Evolutionary conservation across 495 filamentous ascomycete species (phyloP).

Genomic region (Articulospora tetracladia): DNA sequence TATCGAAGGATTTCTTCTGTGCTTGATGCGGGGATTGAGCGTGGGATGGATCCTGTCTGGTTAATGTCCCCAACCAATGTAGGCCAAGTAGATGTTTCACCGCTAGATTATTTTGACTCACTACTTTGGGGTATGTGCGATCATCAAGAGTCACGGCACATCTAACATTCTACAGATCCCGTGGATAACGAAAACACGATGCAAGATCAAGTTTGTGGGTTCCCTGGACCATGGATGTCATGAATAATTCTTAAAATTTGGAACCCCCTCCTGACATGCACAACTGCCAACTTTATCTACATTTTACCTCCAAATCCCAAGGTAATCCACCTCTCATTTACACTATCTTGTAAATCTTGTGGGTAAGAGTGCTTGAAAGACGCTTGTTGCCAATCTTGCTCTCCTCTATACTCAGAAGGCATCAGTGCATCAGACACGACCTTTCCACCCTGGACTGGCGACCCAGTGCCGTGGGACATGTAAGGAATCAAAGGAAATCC

Average conservation of each 20-base stretch:
- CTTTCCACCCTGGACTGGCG: constrained; percentile 31
- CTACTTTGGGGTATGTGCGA: neutral
- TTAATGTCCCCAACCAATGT: neutral
- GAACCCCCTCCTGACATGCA: too few species aligned
- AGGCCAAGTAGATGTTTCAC: neutral
- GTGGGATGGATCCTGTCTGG: neutral
- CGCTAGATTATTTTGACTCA: neutral
- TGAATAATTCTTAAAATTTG: too few species aligned
- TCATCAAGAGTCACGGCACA: constrained; percentile 21
- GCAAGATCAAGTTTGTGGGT: too few species aligned
- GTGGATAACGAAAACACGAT: too few species aligned
- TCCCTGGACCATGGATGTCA: too few species aligned
- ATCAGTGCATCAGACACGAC: constrained; percentile 37
- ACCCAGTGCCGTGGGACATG: constrained; percentile 28
- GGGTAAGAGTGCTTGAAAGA: constrained; percentile 35
- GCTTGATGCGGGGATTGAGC: too few species aligned
- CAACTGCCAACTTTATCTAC: too few species aligned
- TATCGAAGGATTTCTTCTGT: too few species aligned
- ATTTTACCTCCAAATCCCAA: neutral
- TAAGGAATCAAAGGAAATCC: constrained; percentile 39
- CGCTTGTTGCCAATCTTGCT: constrained; percentile 30
- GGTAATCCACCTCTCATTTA: constrained; percentile 29
- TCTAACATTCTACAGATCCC: too few species aligned
- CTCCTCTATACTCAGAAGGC: constrained; percentile 33
- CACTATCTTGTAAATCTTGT: constrained; percentile 32